Evolutionary conservation across 1,284 basidiomycete genomes (phyloP), one percentile per base, ranked within the genome.

Genomic region (Pascua guehoae): DNA sequence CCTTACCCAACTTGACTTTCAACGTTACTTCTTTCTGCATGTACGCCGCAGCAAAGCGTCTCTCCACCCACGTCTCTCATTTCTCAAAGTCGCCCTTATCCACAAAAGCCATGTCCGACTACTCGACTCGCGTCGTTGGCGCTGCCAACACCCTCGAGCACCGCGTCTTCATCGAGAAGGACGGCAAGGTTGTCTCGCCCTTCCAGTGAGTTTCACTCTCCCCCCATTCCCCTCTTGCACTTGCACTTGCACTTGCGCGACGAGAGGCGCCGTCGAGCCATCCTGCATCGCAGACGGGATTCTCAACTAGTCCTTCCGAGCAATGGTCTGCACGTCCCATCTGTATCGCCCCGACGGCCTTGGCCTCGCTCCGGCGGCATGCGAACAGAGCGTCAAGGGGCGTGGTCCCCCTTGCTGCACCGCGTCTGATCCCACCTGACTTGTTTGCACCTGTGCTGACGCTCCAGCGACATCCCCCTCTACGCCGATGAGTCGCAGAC

Each of bases 401-500:
- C n/a, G n/a, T 32, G 24, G 24, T 32, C 3, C 24, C 24, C 24
- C 24, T 32, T 7, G 24, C n/a, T n/a, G n/a, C n/a, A n/a, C n/a
- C n/a, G n/a, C n/a, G 24, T 32, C 24, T 32, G 7, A 32, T 32
- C 24, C 24, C 24, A 7, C 24, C 24, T 7, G 24, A 32, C 24
- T 32, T 32, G 24, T 7, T 32, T 7, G 24, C 24, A 32, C 24
- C 24, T 98, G n/a, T n/a, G 95, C 84, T 98, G n/a, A 47, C 42
- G 14, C 51, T n/a, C 16, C 64, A 79, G 77, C 76, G 93, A 97
- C 79, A 88, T 97, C 72, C 93, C 93, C 32, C 89, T 97, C 72
- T 96, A 94, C 78, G 91, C 91, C 59, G 91, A 97, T 80, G 88
- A 88, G 81, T 87, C 82, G 80, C 88, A 88, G 78, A 89, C 88